Evolutionary conservation across 768 basidiomycete species (phyloP), one percentile per base, ranked within the genome.

Genomic region (Lactifluus rugatus): DNA sequence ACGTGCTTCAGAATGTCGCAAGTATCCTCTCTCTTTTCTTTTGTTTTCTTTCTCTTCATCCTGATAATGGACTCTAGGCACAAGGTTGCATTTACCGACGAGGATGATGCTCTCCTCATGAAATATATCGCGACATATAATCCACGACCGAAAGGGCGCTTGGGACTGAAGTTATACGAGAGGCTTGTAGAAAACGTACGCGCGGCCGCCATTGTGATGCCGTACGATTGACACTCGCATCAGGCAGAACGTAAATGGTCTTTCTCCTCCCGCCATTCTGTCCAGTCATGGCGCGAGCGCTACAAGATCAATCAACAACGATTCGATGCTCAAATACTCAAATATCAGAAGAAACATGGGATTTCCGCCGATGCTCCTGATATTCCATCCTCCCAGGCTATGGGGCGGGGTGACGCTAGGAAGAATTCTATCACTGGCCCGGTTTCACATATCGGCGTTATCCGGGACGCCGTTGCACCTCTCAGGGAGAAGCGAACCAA

Each of bases 251-350:
- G 65, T 0, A 69, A 66, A 58, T 84, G 82, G 81, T 68, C 73
- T 11, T 85, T 82, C 80, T 68, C 75, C n/a, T 60, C 49, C 17
- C 69, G 67, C 6, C 85, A 84, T 66, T 3, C 81, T 2, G 80
- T 75, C 79, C 73, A 74, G n/a, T 82, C 82, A 4, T 86, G 85
- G 85, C 77, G 81, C 23, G 76, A 81, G 47, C 74, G 77, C n/a
- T 86, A 85, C 62, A 71, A 66, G 59, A 80, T 73, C 60, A 72
- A 84, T 49, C 50, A 71, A 39, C 62, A 34, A 0, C 23, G 62
- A 0, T 83, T 81, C 52, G 75, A 84, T 58, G 26, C 10, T 2
- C 51, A 47, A n/a, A 83, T 85, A 39, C 61, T 50, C 37, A 64
- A 45, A 9, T 77, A 76, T 57, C 76, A 76, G 54, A 54, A 60